Percentiles rank a stretch among this genome's conserved stretches.
Conservation (phyloP, 495 filamentous ascomycete species). For the Sabuloglossum arenarium region DNA sequence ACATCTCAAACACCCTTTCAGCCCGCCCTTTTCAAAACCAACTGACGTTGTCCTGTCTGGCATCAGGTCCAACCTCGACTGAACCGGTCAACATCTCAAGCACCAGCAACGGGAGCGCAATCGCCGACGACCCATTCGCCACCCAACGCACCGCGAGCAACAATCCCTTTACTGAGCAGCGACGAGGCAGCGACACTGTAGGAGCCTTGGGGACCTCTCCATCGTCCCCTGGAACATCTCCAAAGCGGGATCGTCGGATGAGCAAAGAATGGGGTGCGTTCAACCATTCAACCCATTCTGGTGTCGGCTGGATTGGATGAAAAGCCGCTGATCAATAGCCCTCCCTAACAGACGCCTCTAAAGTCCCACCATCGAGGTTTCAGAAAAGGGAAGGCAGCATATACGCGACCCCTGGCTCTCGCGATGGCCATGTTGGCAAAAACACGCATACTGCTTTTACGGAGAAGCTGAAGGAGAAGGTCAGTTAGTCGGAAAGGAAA, state of each 20-base stretch:
- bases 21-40: neutral
- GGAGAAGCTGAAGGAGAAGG: slow-evolving; percentile 21
- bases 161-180: slow-evolving; percentile 12
- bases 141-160: slow-evolving; percentile 6
- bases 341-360: slow-evolving; percentile 27
- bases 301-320: neutral
- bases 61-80: neutral
- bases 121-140: slow-evolving; percentile 9
- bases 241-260: slow-evolving; percentile 13
- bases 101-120: neutral
- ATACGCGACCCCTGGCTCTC: slow-evolving; percentile 33
- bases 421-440: slow-evolving; percentile 31
- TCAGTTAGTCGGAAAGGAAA: slow-evolving; percentile 3
- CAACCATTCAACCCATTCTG: neutral
- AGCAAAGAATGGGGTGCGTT: slow-evolving; percentile 18
- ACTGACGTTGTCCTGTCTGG: neutral
- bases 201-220: slow-evolving; percentile 1
- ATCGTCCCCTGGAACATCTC: slow-evolving; percentile 3
- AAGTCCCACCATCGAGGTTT: slow-evolving; percentile 38
- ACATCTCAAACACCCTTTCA: neutral
- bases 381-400: slow-evolving; percentile 42
- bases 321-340: too few species aligned
- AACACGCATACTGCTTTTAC: slow-evolving; percentile 13
- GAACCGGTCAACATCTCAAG: neutral
- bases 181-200: slow-evolving; percentile 7